Conservation (phyloP, 225 moss, liverwort and hornwort species). For the Lunularia cruciata region DNA sequence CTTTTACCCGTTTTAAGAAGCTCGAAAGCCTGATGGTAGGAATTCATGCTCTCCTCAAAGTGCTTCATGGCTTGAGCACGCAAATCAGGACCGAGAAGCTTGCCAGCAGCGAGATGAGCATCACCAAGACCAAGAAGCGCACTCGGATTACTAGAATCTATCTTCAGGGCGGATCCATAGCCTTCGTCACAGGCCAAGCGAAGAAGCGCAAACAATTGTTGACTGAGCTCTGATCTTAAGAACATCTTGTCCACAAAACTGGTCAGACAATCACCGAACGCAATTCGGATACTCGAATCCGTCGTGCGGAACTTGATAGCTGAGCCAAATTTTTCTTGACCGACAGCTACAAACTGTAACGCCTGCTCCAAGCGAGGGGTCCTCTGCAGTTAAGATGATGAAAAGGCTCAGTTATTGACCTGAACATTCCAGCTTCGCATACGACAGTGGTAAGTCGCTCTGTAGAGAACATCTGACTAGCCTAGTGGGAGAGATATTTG, state of each 20-base stretch:
- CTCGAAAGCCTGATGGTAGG: constrained; percentile 58
- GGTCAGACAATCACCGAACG: constrained; percentile 68
- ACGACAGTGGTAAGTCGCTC: background rate
- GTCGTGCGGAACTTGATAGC: constrained; percentile 65
- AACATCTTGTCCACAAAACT: constrained; percentile 57
- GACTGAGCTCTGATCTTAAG: constrained; percentile 34
- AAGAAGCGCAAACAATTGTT: constrained; percentile 60
- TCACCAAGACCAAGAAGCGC: constrained; percentile 76
- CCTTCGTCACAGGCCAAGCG: constrained; percentile 61
- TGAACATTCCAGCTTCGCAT: background rate
- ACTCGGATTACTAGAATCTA: constrained; percentile 62
- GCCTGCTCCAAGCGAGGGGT: constrained; percentile 65
- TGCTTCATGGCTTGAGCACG: constrained; percentile 40
- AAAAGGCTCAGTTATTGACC: no score
- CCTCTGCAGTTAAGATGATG: constrained; percentile 41
- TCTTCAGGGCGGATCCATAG: constrained; percentile 59
- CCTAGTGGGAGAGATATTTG: background rate
- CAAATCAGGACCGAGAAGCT: constrained; percentile 47
- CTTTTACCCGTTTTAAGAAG: constrained; percentile 53
- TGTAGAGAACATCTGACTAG: no score
- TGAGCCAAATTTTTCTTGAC: constrained; percentile 67
- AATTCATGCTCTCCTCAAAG: constrained; percentile 54
- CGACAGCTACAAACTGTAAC: constrained; percentile 44
- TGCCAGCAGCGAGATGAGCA: constrained; percentile 67
- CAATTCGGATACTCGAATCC: constrained; percentile 60